phyloP scores from a whole-genome alignment of 495 filamentous ascomycete species.

The Aspergillus avenaceus region DNA sequence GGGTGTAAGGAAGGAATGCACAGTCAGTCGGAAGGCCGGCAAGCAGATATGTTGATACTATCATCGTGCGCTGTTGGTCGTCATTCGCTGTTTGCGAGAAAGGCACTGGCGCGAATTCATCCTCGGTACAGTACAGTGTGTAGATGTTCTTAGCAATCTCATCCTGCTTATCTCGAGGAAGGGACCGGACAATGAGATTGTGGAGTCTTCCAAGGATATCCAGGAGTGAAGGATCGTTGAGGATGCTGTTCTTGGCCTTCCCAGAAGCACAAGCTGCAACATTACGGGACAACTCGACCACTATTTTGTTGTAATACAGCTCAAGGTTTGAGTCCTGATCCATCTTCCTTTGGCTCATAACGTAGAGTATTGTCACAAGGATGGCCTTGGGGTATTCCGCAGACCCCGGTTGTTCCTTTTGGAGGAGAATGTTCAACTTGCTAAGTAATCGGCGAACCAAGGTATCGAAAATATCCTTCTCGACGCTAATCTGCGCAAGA shows the following conservation, averaged over 20 bases:
- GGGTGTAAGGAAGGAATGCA: conserved; percentile 28
- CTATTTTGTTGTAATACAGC: conserved; percentile 58
- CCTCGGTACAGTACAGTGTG: conserved; percentile 45
- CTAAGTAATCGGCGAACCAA: conserved; percentile 64
- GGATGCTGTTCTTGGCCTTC: conserved; percentile 35
- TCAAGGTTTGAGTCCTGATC: conserved; percentile 46
- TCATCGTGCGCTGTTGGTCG: conserved; percentile 45
- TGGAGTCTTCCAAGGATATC: conserved; percentile 62
- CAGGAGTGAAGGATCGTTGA: conserved; percentile 52
- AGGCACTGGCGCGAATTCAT: conserved; percentile 35
- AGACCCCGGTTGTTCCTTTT: conserved; percentile 46
- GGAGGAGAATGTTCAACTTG: conserved; percentile 57
- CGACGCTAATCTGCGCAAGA: conserved; percentile 63
- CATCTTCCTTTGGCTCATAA: conserved; percentile 54
- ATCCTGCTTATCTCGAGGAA: conserved; percentile 50
- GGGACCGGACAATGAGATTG: conserved; percentile 55
- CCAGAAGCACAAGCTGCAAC: conserved; percentile 39
- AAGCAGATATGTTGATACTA: conserved; percentile 59
- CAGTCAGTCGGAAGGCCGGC: conserved; percentile 51
- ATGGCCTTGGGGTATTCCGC: conserved; percentile 55
- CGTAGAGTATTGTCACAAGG: conserved; percentile 61
- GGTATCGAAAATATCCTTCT: conserved; percentile 63
- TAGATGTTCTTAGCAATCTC: conserved; percentile 54
- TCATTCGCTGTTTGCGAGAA: conserved; percentile 30
- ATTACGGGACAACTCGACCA: conserved; percentile 45